Conservation (phyloP, 352 stramenopile species). For the Phytophthora kernoviae region DNA sequence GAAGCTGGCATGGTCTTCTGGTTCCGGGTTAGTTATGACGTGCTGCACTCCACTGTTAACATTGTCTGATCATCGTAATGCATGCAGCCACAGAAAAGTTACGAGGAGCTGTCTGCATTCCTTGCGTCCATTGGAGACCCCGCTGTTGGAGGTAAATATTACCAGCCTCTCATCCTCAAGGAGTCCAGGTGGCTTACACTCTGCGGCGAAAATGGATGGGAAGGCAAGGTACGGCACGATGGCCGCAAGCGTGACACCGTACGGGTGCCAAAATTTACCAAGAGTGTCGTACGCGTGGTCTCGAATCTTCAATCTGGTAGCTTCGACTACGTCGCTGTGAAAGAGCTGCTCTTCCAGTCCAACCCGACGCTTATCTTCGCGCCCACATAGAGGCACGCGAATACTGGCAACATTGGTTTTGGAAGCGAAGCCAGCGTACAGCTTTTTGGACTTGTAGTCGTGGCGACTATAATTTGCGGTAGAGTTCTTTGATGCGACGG, state of each 20-base stretch:
- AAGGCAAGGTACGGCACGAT: constrained; percentile 62
- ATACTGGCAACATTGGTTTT: background rate
- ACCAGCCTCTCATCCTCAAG: constrained; percentile 65
- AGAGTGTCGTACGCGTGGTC: constrained; percentile 53
- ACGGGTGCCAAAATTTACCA: constrained; percentile 59
- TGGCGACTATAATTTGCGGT: no score
- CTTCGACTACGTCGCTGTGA: constrained; percentile 74
- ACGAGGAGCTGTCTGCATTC: constrained; percentile 68
- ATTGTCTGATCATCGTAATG: background rate
- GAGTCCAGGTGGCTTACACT: constrained; percentile 67
- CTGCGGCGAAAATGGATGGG: constrained; percentile 69
- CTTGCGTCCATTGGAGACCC: constrained; percentile 57
- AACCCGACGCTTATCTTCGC: constrained; percentile 73
- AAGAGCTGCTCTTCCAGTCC: constrained; percentile 71
- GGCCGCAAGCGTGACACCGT: constrained; percentile 49
- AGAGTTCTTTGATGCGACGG: no score
- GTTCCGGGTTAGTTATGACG: constrained; percentile 55
- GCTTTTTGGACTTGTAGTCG: no score
- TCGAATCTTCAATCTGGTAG: constrained; percentile 67
- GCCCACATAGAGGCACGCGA: constrained; percentile 31
- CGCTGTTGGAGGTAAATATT: constrained; percentile 39
- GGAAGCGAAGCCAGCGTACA: background rate
- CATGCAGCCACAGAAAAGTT: constrained; percentile 61
- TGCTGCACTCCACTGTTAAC: constrained; percentile 49
- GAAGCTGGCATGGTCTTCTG: constrained; percentile 74